Percentiles rank a stretch among this genome's conserved stretches.
These are phyloP conservation scores for Lactifluus subvellereus DNA, from an alignment of 768 basidiomycete species.

Conservation along the genomic window DNA sequence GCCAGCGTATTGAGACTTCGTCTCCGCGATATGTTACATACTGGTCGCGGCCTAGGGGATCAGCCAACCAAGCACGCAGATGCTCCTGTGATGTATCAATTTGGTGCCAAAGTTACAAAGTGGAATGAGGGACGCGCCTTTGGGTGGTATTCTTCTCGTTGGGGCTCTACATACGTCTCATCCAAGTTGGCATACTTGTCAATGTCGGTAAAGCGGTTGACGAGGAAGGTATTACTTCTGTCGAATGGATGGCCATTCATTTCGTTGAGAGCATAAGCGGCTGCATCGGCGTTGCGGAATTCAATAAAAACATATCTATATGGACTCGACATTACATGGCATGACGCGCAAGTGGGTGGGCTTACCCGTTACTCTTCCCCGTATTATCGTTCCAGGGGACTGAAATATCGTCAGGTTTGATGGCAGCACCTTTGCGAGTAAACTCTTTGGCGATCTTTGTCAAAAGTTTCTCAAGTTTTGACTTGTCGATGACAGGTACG, in stretches of 20 bases:
- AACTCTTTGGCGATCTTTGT: conserved; percentile 82
- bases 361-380: conserved; percentile 90
- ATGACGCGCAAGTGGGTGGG: background rate
- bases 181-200: conserved; percentile 74
- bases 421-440: conserved; percentile 66
- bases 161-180: conserved; percentile 73
- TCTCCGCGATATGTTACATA: conserved; percentile 92
- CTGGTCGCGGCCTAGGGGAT: conserved; percentile 90
- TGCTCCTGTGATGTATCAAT: conserved; percentile 61
- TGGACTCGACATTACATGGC: background rate
- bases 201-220: conserved; percentile 87
- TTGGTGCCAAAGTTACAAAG: background rate
- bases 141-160: conserved; percentile 63
- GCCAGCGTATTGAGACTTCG: conserved; percentile 88
- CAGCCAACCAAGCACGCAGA: conserved; percentile 90
- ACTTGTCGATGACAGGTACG: conserved; percentile 81
- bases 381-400: conserved; percentile 83
- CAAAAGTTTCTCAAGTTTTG: conserved; percentile 77
- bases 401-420: conserved; percentile 72
- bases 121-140: conserved; percentile 45
- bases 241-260: conserved; percentile 84
- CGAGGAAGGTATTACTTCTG: conserved; percentile 66
- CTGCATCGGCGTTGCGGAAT: conserved; percentile 63
- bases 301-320: conserved; percentile 79
- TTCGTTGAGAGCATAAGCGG: conserved; percentile 54